These are phyloP conservation scores for Cryptosporidium meleagridis DNA, from an alignment of 169 alveolate species.

Conservation along the genomic window DNA sequence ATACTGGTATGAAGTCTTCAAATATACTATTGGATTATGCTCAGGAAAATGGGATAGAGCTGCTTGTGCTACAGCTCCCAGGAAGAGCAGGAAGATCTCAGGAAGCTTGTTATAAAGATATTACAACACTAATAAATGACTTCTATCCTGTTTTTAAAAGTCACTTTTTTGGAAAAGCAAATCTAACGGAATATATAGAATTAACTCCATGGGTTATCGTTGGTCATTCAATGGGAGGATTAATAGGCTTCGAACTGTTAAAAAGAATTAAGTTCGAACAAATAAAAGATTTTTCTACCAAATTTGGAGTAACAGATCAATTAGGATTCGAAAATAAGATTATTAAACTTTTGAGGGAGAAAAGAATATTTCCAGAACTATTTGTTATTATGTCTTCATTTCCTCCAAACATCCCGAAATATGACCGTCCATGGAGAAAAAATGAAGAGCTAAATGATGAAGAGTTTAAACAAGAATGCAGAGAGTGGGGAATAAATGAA, in stretches of 20 bases:
- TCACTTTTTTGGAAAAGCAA: constrained; percentile 13
- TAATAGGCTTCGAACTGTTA: constrained; percentile 44
- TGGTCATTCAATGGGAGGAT: constrained; percentile 72
- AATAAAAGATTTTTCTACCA: neutral
- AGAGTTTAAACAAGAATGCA: constrained; percentile 65
- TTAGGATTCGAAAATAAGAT: neutral
- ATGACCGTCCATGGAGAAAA: constrained; percentile 58
- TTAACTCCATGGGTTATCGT: constrained; percentile 43
- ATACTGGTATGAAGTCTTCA: neutral
- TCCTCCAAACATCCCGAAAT: constrained; percentile 41
- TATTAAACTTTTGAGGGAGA: neutral
- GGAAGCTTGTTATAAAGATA: constrained; percentile 33
- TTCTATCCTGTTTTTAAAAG: constrained; percentile 40
- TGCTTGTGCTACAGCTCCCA: constrained; percentile 51
- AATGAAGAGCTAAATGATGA: constrained; percentile 15
- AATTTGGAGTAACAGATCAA: constrained; percentile 1
- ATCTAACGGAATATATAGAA: neutral
- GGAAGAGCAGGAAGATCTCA: constrained; percentile 66
- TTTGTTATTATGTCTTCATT: constrained; percentile 55
- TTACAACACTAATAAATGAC: constrained; percentile 19
- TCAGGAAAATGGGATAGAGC: constrained; percentile 53
- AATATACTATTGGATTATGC: constrained; percentile 35
- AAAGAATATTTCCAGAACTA: constrained; percentile 52
- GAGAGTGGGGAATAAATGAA: constrained; percentile 67
- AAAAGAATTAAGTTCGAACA: constrained; percentile 41